Evolutionary conservation across 768 basidiomycete species (phyloP), one percentile per base, ranked within the genome.

Genomic region (Rhizopogon rudus): DNA sequence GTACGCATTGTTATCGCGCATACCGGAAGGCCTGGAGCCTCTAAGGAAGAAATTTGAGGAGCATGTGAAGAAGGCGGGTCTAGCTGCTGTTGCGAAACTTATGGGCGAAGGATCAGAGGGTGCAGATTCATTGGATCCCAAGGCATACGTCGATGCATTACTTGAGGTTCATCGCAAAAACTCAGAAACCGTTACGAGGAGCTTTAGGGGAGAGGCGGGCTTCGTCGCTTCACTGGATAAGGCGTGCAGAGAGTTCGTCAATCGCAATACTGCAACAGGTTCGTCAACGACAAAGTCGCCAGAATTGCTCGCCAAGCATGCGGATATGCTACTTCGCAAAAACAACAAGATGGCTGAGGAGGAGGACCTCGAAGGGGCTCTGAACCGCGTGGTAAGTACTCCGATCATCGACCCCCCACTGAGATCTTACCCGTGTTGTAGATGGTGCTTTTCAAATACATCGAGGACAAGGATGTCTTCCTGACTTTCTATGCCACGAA

Each of bases 381-480:
- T 99, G 43, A 90, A 93, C 68, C 88, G 93, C 61, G 91, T 93
- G 65, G 95, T 96, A 68, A 50, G 87, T 73, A 10, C 14, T 7
- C 29, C 63, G 25, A 39, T 40, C 22, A 22, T 53, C 0, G 44
- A 12, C 35, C 22, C 22, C 29, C 29, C 10, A 6, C 9, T 62
- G 40, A 68, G 35, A 6, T 50, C 31, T 56, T 44, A 52, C 49
- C 42, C 51, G 39, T 28, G 13, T 39, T 59, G 2, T 65, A 98
- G 96, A 97, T 98, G 94, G 80, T 91, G 13, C 75, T 98, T 48
- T 97, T 99, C 88, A 94, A 94, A 69, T 98, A 97, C 72, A 88
- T 98, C 63, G 93, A 95, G 68, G 95, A 98, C 78, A 97, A 97
- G 76, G 96, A 99, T 61, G 92, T 98, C 12, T 99, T 98, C 84